These are phyloP conservation scores for Iris macrosiphon DNA, from an alignment of 106 monocot species.

Conservation along the genomic window DNA sequence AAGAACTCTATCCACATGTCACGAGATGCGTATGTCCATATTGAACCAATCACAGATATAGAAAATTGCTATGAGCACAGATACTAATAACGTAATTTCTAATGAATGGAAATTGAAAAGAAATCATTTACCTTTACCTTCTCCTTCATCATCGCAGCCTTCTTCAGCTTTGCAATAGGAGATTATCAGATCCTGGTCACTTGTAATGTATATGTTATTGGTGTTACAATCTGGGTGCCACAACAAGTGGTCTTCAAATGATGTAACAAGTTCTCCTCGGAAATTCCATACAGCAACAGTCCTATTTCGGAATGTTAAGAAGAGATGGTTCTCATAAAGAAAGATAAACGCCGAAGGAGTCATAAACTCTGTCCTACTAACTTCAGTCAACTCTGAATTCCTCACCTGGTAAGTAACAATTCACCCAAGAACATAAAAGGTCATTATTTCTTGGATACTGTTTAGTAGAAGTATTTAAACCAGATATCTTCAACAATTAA, in stretches of 20 bases:
- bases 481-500: no score
- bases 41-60: no score
- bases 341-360: slow-evolving; percentile 73
- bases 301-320: slow-evolving; percentile 61
- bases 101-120: no score
- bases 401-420: slow-evolving; percentile 38
- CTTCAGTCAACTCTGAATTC: slow-evolving; percentile 50
- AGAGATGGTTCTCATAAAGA: slow-evolving; percentile 67
- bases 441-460: neutral
- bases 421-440: neutral
- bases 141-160: slow-evolving; percentile 41
- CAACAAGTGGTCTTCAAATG: slow-evolving; percentile 64
- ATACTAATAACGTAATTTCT: no score
- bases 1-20: no score
- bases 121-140: slow-evolving; percentile 13
- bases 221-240: slow-evolving; percentile 88
- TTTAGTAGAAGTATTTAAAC: no score
- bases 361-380: slow-evolving; percentile 49
- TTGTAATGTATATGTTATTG: slow-evolving; percentile 79
- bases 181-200: slow-evolving; percentile 78
- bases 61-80: no score
- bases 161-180: slow-evolving; percentile 77
- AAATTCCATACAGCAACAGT: slow-evolving; percentile 74
- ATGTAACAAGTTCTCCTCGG: slow-evolving; percentile 57
- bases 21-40: no score